Conservation (phyloP, 2,329 filamentous ascomycete species). For the Arachnopeziza araneosa region DNA sequence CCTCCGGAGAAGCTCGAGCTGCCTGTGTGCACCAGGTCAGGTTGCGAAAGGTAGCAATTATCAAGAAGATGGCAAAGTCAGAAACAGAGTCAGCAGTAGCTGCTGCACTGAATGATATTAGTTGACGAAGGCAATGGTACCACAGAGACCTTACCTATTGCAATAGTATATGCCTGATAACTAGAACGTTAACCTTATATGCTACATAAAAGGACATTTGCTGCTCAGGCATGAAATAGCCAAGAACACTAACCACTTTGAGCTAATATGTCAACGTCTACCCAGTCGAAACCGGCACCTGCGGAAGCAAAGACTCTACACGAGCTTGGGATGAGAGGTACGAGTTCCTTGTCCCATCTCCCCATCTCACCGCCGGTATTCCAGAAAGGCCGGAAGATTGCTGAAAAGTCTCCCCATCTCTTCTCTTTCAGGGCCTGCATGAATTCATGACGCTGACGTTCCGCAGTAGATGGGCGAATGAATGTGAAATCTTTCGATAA, state of each 20-base stretch:
- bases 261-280: conserved; percentile 54
- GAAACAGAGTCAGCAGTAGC: conserved; percentile 69
- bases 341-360: conserved; percentile 54
- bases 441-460: conserved; percentile 47
- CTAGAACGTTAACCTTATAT: background rate
- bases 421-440: conserved; percentile 43
- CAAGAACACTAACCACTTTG: conserved; percentile 38
- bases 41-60: conserved; percentile 64
- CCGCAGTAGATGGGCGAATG: conserved; percentile 43
- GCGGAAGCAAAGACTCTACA: conserved; percentile 54
- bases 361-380: conserved; percentile 61
- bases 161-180: conserved; percentile 58
- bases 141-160: conserved; percentile 41
- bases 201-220: background rate
- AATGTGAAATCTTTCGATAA: conserved; percentile 40
- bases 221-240: background rate
- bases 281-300: conserved; percentile 60
- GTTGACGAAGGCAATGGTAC: background rate
- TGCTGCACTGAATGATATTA: conserved; percentile 41
- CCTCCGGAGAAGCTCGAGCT: conserved; percentile 16
- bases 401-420: conserved; percentile 49
- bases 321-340: conserved; percentile 46
- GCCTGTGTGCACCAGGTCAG: conserved; percentile 48
- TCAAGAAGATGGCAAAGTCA: conserved; percentile 63
- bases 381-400: conserved; percentile 55